phyloP scores from a whole-genome alignment of 2,329 filamentous ascomycete genomes.

The Beauveria rudraprayagi region DNA sequence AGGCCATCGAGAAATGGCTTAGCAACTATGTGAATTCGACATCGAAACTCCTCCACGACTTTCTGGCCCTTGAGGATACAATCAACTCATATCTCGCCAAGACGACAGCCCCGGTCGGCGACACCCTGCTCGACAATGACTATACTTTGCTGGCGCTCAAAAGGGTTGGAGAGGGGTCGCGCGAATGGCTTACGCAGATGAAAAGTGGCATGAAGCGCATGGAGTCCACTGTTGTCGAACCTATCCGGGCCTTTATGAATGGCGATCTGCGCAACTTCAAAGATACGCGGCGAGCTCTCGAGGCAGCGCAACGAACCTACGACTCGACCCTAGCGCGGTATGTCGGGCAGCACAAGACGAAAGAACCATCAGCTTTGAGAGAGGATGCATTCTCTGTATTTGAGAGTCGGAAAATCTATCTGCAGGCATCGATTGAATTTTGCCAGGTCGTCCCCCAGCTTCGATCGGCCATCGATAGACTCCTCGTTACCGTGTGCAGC shows the following conservation, averaged over 20 bases:
- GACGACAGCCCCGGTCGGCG: slow-evolving; percentile 68
- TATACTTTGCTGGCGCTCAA: slow-evolving; percentile 85
- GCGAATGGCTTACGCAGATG: slow-evolving; percentile 78
- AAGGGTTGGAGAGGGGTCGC: slow-evolving; percentile 74
- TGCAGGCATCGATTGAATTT: slow-evolving; percentile 90
- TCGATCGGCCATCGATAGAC: slow-evolving; percentile 72
- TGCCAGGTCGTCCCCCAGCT: slow-evolving; percentile 82
- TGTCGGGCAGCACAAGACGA: slow-evolving; percentile 78
- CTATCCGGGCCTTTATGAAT: slow-evolving; percentile 68
- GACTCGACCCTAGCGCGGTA: slow-evolving; percentile 78
- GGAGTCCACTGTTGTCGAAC: slow-evolving; percentile 70
- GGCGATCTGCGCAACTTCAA: slow-evolving; percentile 81
- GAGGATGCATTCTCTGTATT: slow-evolving; percentile 96
- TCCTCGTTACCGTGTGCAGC: slow-evolving; percentile 75
- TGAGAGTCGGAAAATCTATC: slow-evolving; percentile 81
- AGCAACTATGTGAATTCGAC: slow-evolving; percentile 50
- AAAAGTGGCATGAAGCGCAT: slow-evolving; percentile 68
- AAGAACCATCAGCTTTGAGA: slow-evolving; percentile 81
- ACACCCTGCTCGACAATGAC: slow-evolving; percentile 87
- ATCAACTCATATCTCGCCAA: slow-evolving; percentile 70
- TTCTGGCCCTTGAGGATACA: slow-evolving; percentile 68
- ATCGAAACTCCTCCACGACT: slow-evolving; percentile 49
- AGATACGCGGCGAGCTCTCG: slow-evolving; percentile 68
- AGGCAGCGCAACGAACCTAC: slow-evolving; percentile 74
- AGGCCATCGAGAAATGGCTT: slow-evolving; percentile 87